These are phyloP conservation scores for Amborella trichopoda DNA, from an alignment of 164 flowering plant species.

Conservation along the genomic window DNA sequence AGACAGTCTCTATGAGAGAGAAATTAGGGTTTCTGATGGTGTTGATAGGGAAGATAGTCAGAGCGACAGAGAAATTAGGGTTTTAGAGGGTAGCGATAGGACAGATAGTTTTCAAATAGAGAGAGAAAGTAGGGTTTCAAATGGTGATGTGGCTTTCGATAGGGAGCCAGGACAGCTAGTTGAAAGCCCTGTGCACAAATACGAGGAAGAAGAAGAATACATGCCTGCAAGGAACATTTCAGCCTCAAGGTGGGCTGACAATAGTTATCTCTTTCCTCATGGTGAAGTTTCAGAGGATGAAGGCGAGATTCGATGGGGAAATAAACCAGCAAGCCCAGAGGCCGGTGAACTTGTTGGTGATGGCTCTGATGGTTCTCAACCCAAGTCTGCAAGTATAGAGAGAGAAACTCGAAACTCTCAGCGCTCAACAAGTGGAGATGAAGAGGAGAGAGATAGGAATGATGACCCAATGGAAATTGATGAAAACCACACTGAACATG, in stretches of 20 bases:
- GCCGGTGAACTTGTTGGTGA: conserved; percentile 25
- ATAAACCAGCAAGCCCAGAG: conserved; percentile 22
- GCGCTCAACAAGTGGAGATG: no score
- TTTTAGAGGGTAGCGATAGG: no score
- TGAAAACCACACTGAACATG: conserved; percentile 1
- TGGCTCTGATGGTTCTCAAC: conserved; percentile 13
- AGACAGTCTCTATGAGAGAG: neutral
- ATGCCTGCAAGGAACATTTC: conserved; percentile 19
- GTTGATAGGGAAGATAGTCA: neutral
- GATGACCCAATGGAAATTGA: conserved; percentile 15
- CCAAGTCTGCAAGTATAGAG: conserved; percentile 13
- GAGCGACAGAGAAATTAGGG: neutral
- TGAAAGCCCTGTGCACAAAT: neutral
- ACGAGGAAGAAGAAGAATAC: conserved; percentile 17
- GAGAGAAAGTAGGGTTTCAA: conserved; percentile 1
- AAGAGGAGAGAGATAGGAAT: conserved; percentile 2
- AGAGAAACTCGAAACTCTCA: conserved; percentile 2
- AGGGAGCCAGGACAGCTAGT: conserved; percentile 10
- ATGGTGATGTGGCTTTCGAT: conserved; percentile 9
- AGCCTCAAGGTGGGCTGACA: conserved; percentile 55
- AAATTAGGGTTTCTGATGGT: neutral
- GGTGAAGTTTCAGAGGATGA: conserved; percentile 7
- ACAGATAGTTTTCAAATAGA: no score
- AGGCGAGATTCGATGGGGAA: conserved; percentile 6
- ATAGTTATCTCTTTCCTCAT: no score